A percentile compares a stretch with the other conserved stretches of the same genome.
phyloP scores from a whole-genome alignment of 2,329 filamentous ascomycete genomes.

The Aureobasidium subglaciale region DNA sequence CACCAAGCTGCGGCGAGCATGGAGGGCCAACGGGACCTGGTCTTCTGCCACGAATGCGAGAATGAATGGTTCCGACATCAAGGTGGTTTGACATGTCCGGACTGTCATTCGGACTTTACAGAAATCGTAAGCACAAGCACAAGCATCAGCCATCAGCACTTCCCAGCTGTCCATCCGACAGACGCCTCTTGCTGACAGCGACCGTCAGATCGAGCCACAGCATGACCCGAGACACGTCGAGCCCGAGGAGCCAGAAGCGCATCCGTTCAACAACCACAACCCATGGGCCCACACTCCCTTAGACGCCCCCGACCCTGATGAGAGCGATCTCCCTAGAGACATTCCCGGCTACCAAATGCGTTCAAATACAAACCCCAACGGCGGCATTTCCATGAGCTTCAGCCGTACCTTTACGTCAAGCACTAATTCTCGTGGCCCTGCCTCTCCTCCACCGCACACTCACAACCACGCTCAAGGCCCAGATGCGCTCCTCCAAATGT shows the following conservation, averaged over 20 bases:
- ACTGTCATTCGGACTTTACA: slow-evolving; percentile 69
- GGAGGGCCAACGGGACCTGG: slow-evolving; percentile 53
- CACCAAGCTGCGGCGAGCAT: neutral
- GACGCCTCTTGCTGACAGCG: slow-evolving; percentile 1
- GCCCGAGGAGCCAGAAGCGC: slow-evolving; percentile 24
- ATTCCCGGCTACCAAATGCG: slow-evolving; percentile 28
- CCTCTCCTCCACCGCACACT: neutral
- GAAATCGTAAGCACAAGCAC: slow-evolving; percentile 74
- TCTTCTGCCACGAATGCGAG: slow-evolving; percentile 78
- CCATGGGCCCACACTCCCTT: slow-evolving; percentile 43
- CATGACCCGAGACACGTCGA: slow-evolving; percentile 55
- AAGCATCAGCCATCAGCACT: no score
- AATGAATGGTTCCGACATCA: slow-evolving; percentile 75
- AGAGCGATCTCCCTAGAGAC: slow-evolving; percentile 37
- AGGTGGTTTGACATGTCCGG: slow-evolving; percentile 63
- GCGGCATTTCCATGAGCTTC: slow-evolving; percentile 16
- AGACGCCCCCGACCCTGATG: slow-evolving; percentile 41
- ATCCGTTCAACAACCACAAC: slow-evolving; percentile 38
- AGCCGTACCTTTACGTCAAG: neutral
- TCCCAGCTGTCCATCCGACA: no score
- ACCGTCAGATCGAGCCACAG: slow-evolving; percentile 40
- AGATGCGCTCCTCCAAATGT: slow-evolving; percentile 16
- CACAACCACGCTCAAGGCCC: neutral
- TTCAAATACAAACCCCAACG: slow-evolving; percentile 23
- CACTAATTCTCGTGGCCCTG: neutral